Evolutionary conservation across 768 basidiomycete species (phyloP).

Genomic region (Pholiota conissans): DNA sequence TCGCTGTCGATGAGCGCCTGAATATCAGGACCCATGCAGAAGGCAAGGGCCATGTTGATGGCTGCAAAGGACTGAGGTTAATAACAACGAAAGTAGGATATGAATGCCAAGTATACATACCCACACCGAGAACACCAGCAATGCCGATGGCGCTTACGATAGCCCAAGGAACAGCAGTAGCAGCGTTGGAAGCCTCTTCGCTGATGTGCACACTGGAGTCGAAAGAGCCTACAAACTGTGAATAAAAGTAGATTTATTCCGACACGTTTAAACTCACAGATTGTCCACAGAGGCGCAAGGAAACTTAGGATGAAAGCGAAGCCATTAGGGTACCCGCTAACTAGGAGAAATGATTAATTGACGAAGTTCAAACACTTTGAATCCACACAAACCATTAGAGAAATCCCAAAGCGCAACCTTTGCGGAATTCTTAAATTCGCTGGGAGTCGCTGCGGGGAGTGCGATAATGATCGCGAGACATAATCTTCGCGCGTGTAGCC

Average conservation of each 20-base stretch:
- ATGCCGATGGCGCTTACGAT: conserved; percentile 58
- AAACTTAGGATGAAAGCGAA: conserved; percentile 54
- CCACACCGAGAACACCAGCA: conserved; percentile 59
- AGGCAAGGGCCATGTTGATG: conserved; percentile 61
- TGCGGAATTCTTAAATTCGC: conserved; percentile 57
- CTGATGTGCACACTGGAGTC: conserved; percentile 68
- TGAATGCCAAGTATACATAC: conserved; percentile 30
- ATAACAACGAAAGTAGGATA: background rate
- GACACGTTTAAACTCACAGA: conserved; percentile 26
- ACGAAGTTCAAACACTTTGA: background rate
- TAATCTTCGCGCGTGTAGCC: conserved; percentile 34
- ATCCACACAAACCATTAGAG: conserved; percentile 45
- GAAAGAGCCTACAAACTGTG: conserved; percentile 30
- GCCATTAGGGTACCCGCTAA: conserved; percentile 57
- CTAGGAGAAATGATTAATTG: conserved; percentile 24
- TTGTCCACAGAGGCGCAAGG: conserved; percentile 43
- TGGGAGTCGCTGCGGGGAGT: conserved; percentile 63
- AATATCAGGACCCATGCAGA: conserved; percentile 59
- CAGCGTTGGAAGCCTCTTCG: conserved; percentile 71
- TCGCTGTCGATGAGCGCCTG: conserved; percentile 40
- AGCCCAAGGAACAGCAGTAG: conserved; percentile 67
- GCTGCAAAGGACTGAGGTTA: conserved; percentile 27
- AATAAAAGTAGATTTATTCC: background rate
- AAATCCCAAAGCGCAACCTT: conserved; percentile 64
- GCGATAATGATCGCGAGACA: conserved; percentile 69